Base-by-base conservation (phyloP, 163 green algal species). In the Volvox carteri region DNA sequence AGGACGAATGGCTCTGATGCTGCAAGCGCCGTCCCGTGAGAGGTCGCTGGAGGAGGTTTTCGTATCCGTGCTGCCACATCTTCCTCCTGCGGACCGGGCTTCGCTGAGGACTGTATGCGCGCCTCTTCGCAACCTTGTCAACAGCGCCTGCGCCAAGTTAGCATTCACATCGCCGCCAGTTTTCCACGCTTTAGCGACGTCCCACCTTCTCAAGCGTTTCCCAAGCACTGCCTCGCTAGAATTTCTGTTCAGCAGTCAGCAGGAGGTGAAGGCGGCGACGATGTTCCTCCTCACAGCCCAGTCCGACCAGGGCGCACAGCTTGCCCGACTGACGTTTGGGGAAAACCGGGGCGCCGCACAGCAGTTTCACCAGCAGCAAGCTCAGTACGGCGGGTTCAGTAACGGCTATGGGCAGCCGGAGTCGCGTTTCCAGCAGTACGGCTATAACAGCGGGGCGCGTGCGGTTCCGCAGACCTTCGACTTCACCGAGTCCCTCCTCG, bases 361-460 rank as follows among this genome's bases (percentile, higher is more conserved):
- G 54, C 84, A 65, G 52, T 30, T 76, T 1, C 48, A 74, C 28
- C 67, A 80, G 28, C 81, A 81, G 28, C 62, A 68, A 18, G 39
- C 6, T 1, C 25, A 86, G 35, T 18, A 41, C 6, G 79, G 79
- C 30, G 42, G 56, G 8, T 54, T 33, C 0, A 39, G 12, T 18
- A 30, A 48, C 14, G 67, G 48, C 23, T 88, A 88, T 30, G 79
- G 79, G 0, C 83, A 81, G 33, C 62, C 62, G 0, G 83, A 88
- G 68, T 88, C 83, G 3, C 70, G 83, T 14, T 88, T 74, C 39
- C 83, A 81, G 18, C 81, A 87, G 39, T 86, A 86, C 48, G 80
- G 80, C 28, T 81, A 88, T 67, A 77, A 30, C 68, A 67, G 83
- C 8, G 72, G 84, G 25, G 30, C 33, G 0, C 39, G 72, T 18